These are phyloP conservation scores for Metrosideros polymorpha DNA, from an alignment of 441 rosid genomes.

Conservation along the genomic window DNA sequence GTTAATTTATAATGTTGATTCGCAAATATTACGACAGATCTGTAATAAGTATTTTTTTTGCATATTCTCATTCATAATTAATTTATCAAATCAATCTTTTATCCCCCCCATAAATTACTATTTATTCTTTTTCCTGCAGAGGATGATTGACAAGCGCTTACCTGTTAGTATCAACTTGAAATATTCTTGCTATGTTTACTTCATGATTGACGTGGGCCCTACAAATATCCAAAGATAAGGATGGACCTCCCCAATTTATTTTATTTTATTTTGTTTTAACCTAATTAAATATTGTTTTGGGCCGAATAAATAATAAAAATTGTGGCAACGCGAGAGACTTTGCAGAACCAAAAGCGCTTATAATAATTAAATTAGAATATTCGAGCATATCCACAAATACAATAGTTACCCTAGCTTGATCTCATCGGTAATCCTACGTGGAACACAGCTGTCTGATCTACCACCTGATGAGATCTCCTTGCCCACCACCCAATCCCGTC, in stretches of 20 bases:
- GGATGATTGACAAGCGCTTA: neutral
- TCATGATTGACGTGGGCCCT: neutral
- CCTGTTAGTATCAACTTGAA: neutral
- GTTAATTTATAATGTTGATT: no score
- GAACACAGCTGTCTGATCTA: slow-evolving; percentile 25
- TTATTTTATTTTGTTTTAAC: neutral
- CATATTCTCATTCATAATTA: neutral
- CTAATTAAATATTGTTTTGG: neutral
- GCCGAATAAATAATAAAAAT: neutral
- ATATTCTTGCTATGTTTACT: neutral
- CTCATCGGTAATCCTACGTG: slow-evolving; percentile 31
- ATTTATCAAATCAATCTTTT: neutral
- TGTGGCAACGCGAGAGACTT: neutral
- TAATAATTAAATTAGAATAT: neutral
- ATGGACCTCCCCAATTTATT: neutral
- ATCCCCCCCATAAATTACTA: neutral
- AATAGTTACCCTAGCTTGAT: neutral
- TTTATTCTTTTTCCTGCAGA: neutral
- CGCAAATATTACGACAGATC: neutral
- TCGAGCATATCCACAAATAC: slow-evolving; percentile 40
- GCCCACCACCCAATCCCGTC: slow-evolving; percentile 4
- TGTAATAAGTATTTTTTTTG: neutral
- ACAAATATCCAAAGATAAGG: neutral
- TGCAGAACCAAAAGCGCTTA: neutral
- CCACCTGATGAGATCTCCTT: neutral